Conservation (phyloP, 2,329 filamentous ascomycete genomes). For the Penicillium palitans region DNA sequence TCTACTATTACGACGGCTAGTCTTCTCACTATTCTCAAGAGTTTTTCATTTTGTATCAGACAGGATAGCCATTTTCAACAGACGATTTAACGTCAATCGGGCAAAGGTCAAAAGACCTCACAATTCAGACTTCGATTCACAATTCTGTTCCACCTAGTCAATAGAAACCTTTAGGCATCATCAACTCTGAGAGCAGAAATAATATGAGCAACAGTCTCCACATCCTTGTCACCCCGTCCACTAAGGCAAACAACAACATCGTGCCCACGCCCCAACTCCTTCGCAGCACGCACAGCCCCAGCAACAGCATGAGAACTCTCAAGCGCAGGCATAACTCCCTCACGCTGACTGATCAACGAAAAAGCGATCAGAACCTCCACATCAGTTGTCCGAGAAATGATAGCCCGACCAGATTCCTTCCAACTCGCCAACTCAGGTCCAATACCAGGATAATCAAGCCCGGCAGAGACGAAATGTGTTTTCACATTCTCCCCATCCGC, state of each 20-base stretch:
- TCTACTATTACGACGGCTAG: too few species aligned
- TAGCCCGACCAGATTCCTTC: constrained; percentile 83
- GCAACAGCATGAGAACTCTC: constrained; percentile 90
- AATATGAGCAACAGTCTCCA: constrained; percentile 92
- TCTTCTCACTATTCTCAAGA: too few species aligned
- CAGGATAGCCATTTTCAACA: too few species aligned
- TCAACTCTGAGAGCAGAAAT: constrained; percentile 70
- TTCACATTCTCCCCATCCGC: constrained; percentile 87
- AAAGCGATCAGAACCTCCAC: constrained; percentile 84
- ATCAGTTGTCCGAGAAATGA: constrained; percentile 85
- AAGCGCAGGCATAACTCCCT: constrained; percentile 93
- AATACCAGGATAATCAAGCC: constrained; percentile 92
- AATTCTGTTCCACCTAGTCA: neutral
- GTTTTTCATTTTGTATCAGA: too few species aligned
- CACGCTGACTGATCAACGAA: constrained; percentile 75
- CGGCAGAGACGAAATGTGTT: constrained; percentile 90
- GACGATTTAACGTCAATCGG: neutral
- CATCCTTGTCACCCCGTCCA: constrained; percentile 93
- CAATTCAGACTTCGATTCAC: neutral
- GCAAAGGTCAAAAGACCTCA: too few species aligned
- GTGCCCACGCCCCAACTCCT: constrained; percentile 79
- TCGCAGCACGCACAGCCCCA: constrained; percentile 81
- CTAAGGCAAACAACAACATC: constrained; percentile 90
- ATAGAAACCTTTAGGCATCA: neutral
- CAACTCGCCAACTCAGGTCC: constrained; percentile 85